Percentiles rank a stretch among this genome's conserved stretches.
Conservation (phyloP, 2,329 filamentous ascomycete genomes). For the Fusarium oligoseptatum region DNA sequence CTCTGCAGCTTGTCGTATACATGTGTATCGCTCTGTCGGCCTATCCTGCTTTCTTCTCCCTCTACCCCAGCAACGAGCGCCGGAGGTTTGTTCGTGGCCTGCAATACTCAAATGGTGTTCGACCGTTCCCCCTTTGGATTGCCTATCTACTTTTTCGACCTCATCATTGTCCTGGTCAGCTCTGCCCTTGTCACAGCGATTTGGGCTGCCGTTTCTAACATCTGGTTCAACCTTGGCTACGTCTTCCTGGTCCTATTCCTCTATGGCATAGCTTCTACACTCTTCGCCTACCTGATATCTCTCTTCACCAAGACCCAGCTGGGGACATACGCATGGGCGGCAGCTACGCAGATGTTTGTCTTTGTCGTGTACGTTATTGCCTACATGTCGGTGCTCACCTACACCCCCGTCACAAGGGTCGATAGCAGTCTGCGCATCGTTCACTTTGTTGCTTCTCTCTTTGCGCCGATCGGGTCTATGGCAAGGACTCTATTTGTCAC, state of each 20-base stretch:
- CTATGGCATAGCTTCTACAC: constrained; percentile 82
- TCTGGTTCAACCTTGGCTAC: constrained; percentile 85
- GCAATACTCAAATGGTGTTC: constrained; percentile 92
- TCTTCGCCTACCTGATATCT: constrained; percentile 85
- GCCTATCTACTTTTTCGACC: constrained; percentile 86
- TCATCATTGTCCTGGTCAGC: constrained; percentile 75
- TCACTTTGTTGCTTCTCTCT: constrained; percentile 79
- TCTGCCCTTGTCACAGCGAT: constrained; percentile 77
- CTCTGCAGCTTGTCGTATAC: constrained; percentile 84
- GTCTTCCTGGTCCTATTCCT: constrained; percentile 85
- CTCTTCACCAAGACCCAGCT: constrained; percentile 84
- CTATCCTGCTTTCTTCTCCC: constrained; percentile 87
- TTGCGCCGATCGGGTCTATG: constrained; percentile 84
- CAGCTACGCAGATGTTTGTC: constrained; percentile 79
- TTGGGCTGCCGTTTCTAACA: constrained; percentile 72
- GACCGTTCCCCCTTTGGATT: constrained; percentile 84
- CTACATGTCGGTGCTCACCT: constrained; percentile 81
- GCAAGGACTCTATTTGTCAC: constrained; percentile 80
- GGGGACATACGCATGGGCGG: constrained; percentile 85
- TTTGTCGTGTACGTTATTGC: constrained; percentile 80
- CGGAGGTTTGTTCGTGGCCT: constrained; percentile 83
- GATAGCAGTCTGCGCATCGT: constrained; percentile 76
- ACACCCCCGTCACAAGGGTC: constrained; percentile 76
- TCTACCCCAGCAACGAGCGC: constrained; percentile 90
- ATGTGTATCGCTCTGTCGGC: constrained; percentile 82